phyloP scores from a whole-genome alignment of 257 asterid species.

The Fraxinus anomala region DNA sequence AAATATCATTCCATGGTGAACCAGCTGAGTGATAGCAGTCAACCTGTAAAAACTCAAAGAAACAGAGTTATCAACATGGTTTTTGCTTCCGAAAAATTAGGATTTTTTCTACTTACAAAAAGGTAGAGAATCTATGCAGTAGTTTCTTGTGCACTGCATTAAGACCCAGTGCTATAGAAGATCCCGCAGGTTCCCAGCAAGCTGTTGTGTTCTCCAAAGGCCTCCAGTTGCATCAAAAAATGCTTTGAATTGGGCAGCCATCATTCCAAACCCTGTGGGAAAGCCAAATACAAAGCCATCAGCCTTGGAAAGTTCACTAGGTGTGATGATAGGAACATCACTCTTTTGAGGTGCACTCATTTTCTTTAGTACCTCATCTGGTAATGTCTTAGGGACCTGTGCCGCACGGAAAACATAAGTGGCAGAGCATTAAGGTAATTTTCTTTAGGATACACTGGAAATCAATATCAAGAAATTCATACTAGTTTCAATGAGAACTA shows the following conservation, averaged over 20 bases:
- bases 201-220: conserved; percentile 79
- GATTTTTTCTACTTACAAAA: neutral
- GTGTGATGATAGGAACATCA: conserved; percentile 48
- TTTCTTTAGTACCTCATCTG: conserved; percentile 67
- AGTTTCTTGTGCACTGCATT: conserved; percentile 87
- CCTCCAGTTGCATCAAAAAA: conserved; percentile 84
- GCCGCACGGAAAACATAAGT: conserved; percentile 2
- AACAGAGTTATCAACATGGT: neutral
- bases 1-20: conserved; percentile 76
- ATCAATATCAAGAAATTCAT: neutral
- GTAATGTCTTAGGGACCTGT: conserved; percentile 75
- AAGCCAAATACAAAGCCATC: conserved; percentile 82
- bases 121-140: conserved; percentile 53
- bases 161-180: conserved; percentile 86
- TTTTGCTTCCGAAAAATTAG: neutral
- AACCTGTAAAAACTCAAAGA: conserved; percentile 37
- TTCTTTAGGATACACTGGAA: neutral
- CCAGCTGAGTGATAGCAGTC: conserved; percentile 83
- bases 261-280: conserved; percentile 84
- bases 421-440: neutral
- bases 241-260: conserved; percentile 88
- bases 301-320: conserved; percentile 65
- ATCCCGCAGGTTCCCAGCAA: conserved; percentile 94
- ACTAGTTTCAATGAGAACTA: neutral
- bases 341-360: conserved; percentile 86